Conservation (phyloP, 139 green algal genomes). For the Chlorella vulgaris region DNA sequence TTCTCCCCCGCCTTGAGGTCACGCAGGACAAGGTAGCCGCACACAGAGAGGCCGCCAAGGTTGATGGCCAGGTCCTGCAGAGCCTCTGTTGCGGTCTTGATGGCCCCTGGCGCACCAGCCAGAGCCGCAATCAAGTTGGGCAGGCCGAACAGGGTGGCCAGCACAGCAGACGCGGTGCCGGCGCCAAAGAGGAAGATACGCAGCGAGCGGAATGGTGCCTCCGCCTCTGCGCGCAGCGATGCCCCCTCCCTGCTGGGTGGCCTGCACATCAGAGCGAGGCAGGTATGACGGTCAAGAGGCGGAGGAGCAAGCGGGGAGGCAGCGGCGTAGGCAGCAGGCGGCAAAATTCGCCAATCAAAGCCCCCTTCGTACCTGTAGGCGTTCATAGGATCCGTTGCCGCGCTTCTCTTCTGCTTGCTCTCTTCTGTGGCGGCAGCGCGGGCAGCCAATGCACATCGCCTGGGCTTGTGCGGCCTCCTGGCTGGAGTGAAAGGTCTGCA, state of each 20-base stretch:
- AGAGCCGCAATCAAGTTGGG: constrained; percentile 67
- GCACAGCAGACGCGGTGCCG: constrained; percentile 46
- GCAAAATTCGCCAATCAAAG: no score
- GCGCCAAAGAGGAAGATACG: constrained; percentile 80
- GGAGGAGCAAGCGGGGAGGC: no score
- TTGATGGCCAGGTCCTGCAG: constrained; percentile 75
- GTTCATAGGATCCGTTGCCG: neutral
- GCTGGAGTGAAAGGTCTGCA: neutral
- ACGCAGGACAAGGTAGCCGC: constrained; percentile 49
- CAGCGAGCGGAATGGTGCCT: constrained; percentile 67
- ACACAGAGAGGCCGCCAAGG: constrained; percentile 51
- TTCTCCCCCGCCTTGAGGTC: constrained; percentile 70
- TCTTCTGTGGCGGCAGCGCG: neutral
- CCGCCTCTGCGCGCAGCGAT: constrained; percentile 64
- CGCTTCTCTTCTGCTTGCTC: neutral
- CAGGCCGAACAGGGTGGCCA: constrained; percentile 69
- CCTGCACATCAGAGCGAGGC: constrained; percentile 20
- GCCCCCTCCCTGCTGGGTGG: constrained; percentile 45
- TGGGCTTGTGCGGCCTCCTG: neutral
- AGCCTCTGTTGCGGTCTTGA: constrained; percentile 59
- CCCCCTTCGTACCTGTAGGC: constrained; percentile 4
- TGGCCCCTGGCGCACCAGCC: constrained; percentile 53
- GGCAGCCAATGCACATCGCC: neutral
- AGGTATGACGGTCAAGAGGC: neutral
- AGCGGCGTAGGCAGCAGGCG: no score